Evolutionary conservation across 352 stramenopile genomes (phyloP).

Genomic region (Phytophthora multivora): DNA sequence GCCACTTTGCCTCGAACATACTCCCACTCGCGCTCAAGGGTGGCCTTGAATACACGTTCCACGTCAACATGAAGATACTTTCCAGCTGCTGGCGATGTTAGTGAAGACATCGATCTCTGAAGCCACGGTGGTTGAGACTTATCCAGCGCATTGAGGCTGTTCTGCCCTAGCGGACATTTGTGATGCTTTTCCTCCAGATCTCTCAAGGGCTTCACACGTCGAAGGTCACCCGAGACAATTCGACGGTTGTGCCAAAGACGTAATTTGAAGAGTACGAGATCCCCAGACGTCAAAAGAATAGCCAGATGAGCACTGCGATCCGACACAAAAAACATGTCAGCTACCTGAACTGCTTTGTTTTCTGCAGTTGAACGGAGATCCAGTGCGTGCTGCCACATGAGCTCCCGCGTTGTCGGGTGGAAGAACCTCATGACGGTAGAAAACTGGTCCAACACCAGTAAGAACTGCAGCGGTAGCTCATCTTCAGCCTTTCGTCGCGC

Average conservation of each 20-base stretch:
- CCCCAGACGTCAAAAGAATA: conserved; percentile 25
- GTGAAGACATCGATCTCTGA: not conserved
- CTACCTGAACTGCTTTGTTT: conserved; percentile 7
- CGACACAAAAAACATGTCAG: conserved; percentile 29
- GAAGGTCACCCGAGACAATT: conserved; percentile 27
- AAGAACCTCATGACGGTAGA: conserved; percentile 29
- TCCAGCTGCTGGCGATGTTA: conserved; percentile 22
- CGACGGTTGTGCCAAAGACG: conserved; percentile 35
- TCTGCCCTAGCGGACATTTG: conserved; percentile 24
- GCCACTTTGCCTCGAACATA: conserved; percentile 24
- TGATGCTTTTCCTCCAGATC: conserved; percentile 15
- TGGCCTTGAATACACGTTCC: conserved; percentile 28
- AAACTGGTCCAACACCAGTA: conserved; percentile 30
- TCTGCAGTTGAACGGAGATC: conserved; percentile 18
- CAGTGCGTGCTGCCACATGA: conserved; percentile 33
- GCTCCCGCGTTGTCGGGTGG: conserved; percentile 27
- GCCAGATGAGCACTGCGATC: conserved; percentile 29
- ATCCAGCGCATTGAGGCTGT: conserved; percentile 5
- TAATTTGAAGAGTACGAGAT: conserved; percentile 32
- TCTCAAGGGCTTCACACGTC: conserved; percentile 23
- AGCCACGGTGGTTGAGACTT: conserved; percentile 1
- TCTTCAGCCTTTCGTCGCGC: conserved; percentile 9
- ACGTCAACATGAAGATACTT: conserved; percentile 42
- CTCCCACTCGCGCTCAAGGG: not conserved
- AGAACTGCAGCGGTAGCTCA: conserved; percentile 30